Evolutionary conservation across 345 rosid species (phyloP).

Genomic region (Citrus glauca): DNA sequence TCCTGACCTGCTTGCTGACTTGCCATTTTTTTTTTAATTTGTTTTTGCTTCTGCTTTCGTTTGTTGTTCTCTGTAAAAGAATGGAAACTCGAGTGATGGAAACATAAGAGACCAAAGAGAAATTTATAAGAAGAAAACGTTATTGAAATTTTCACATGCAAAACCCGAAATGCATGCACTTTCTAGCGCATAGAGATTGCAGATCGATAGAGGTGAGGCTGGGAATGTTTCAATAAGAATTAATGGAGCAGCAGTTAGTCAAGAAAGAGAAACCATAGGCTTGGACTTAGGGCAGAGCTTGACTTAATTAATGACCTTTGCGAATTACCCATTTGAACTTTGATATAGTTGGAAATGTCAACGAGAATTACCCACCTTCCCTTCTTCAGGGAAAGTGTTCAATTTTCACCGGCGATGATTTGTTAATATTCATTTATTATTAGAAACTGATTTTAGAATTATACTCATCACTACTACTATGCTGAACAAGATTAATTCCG

Average conservation of each 20-base stretch:
- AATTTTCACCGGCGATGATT: too few species aligned
- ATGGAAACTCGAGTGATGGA: background rate
- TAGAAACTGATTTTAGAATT: too few species aligned
- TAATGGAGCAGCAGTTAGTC: background rate
- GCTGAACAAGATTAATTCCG: too few species aligned
- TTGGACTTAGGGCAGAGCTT: background rate
- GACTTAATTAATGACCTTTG: background rate
- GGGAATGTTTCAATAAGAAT: background rate
- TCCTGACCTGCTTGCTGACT: background rate
- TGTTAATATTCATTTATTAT: too few species aligned
- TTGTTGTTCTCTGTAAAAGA: background rate
- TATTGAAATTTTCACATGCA: background rate
- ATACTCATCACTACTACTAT: too few species aligned
- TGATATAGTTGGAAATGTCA: background rate
- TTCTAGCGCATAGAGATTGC: background rate
- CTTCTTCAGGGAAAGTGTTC: too few species aligned
- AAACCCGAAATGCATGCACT: background rate
- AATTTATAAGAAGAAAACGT: background rate
- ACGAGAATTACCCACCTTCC: too few species aligned
- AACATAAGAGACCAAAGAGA: background rate
- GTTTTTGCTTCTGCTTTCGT: background rate
- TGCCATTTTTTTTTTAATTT: slow-evolving; percentile 3
- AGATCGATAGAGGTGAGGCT: background rate
- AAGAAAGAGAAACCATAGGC: background rate
- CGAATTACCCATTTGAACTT: background rate